Conservation (phyloP, 148 eudicot species). For the Linanthus parryae region DNA sequence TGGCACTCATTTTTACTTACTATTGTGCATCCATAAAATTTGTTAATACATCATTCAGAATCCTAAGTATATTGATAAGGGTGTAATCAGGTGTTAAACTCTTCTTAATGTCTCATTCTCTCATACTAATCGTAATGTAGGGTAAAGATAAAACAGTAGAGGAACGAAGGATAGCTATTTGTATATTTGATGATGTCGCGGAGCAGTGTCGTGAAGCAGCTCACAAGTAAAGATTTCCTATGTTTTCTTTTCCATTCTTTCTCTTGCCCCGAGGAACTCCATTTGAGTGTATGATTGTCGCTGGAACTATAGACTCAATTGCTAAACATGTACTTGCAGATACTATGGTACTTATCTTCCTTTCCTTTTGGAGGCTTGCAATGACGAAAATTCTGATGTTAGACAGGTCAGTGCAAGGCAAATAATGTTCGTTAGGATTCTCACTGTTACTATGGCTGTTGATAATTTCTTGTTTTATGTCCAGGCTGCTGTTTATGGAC, state of each 20-base stretch:
- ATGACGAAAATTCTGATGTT: conserved; percentile 75
- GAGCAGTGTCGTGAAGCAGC: conserved; percentile 97
- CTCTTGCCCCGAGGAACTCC: too few species aligned
- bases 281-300: too few species aligned
- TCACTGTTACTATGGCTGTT: background rate
- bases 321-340: too few species aligned
- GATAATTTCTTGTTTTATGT: background rate
- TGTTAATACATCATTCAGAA: background rate
- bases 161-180: conserved; percentile 95
- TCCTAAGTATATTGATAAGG: conserved; percentile 2
- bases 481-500: conserved; percentile 99
- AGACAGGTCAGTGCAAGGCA: conserved; percentile 52
- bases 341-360: conserved; percentile 87
- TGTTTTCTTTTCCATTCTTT: too few species aligned
- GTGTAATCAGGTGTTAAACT: conserved; percentile 1
- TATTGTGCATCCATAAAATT: background rate
- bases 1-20: background rate
- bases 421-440: background rate
- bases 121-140: conserved; percentile 38
- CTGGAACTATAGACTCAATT: too few species aligned
- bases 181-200: conserved; percentile 92
- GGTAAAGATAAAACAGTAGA: conserved; percentile 93
- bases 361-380: conserved; percentile 88
- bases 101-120: too few species aligned
- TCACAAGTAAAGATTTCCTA: conserved; percentile 53